Conservation (phyloP, 2,329 filamentous ascomycete species). For the Pseudopithomyces maydicus region DNA sequence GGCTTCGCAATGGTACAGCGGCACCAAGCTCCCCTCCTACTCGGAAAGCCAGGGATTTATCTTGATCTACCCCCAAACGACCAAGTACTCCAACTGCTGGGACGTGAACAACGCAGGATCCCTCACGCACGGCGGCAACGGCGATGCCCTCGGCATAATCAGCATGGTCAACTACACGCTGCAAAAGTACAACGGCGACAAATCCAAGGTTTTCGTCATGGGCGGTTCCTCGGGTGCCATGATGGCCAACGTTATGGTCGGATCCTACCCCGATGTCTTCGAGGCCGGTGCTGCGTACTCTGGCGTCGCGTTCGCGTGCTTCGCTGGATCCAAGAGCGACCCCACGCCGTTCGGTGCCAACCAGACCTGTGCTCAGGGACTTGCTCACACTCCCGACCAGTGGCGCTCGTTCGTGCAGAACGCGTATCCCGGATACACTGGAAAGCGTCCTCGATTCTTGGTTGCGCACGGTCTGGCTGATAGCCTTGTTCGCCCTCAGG, state of each 20-base stretch:
- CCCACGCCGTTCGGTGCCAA: constrained; percentile 15
- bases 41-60: constrained; percentile 63
- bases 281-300: constrained; percentile 32
- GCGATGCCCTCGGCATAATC: constrained; percentile 60
- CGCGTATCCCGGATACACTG: constrained; percentile 41
- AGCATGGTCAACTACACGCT: constrained; percentile 65
- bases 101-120: constrained; percentile 60
- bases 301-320: constrained; percentile 34
- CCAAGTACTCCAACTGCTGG: constrained; percentile 60
- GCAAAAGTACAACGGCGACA: constrained; percentile 57
- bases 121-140: constrained; percentile 61
- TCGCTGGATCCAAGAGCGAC: constrained; percentile 18
- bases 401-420: constrained; percentile 17
- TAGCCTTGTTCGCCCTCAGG: constrained; percentile 29
- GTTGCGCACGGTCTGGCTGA: constrained; percentile 43
- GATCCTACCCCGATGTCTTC: constrained; percentile 35
- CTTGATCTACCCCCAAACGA: constrained; percentile 61
- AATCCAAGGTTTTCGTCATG: constrained; percentile 49
- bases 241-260: constrained; percentile 40
- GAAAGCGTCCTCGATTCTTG: constrained; percentile 39
- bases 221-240: constrained; percentile 35
- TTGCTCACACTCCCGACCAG: constrained; percentile 40
- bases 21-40: constrained; percentile 38
- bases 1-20: constrained; percentile 42
- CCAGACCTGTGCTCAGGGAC: constrained; percentile 61